phyloP scores from a whole-genome alignment of 2,329 filamentous ascomycete species.

The Aspergillus fijiensis region DNA sequence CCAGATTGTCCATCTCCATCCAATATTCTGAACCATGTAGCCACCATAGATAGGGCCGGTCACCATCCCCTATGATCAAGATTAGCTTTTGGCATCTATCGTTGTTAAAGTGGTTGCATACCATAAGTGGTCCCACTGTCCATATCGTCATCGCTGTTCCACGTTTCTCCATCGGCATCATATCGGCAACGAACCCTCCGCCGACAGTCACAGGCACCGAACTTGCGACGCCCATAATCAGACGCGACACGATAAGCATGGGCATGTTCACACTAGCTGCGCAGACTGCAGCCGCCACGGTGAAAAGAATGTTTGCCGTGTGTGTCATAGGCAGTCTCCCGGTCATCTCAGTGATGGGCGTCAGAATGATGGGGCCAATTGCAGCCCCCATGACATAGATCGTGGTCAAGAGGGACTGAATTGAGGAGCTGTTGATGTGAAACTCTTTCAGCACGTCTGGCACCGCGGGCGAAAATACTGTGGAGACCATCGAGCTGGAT shows the following conservation, averaged over 20 bases:
- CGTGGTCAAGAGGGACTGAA: constrained; percentile 54
- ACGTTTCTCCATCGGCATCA: constrained; percentile 50
- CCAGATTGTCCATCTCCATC: constrained; percentile 57
- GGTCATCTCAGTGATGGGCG: constrained; percentile 62
- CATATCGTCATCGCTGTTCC: constrained; percentile 52
- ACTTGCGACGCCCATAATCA: constrained; percentile 49
- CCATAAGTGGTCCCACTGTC: constrained; percentile 50
- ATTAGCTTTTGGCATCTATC: background rate
- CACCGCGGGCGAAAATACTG: constrained; percentile 42
- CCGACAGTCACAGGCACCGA: constrained; percentile 52
- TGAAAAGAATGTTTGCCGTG: constrained; percentile 58
- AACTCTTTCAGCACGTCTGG: constrained; percentile 46
- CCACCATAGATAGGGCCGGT: constrained; percentile 51
- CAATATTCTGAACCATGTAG: constrained; percentile 33
- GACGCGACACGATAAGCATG: constrained; percentile 54
- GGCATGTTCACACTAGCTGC: constrained; percentile 57
- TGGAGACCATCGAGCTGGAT: constrained; percentile 33
- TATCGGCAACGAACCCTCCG: constrained; percentile 53
- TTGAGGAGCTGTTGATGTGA: constrained; percentile 37
- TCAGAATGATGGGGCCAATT: constrained; percentile 57
- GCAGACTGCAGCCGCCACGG: constrained; percentile 62
- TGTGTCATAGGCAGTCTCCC: constrained; percentile 59
- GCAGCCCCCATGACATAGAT: constrained; percentile 61
- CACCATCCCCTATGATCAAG: constrained; percentile 37
- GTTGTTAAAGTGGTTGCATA: background rate